Evolutionary conservation across 768 basidiomycete genomes (phyloP).

Genomic region (Psilocybe tampanensis): DNA sequence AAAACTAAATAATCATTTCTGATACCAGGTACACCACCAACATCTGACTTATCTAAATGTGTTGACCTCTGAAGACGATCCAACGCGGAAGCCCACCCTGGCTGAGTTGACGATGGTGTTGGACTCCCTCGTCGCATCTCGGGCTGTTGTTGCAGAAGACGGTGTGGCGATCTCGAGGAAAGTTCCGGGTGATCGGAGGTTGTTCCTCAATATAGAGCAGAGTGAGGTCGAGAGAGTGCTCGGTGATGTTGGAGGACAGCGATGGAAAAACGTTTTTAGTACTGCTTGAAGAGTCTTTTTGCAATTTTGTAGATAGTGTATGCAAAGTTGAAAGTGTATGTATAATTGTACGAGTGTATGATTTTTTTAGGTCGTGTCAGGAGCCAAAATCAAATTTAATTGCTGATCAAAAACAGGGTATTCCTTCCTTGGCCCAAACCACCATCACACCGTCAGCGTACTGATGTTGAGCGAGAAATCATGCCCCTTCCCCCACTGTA

Average conservation of each 20-base stretch:
- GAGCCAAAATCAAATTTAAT: no score
- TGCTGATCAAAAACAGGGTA: no score
- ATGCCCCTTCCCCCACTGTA: no score
- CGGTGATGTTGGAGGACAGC: slow-evolving; percentile 72
- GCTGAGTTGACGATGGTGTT: slow-evolving; percentile 72
- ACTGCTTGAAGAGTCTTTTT: not conserved
- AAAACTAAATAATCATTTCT: not conserved
- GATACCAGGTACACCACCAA: slow-evolving; percentile 67
- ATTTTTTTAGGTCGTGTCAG: no score
- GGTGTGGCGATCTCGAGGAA: slow-evolving; percentile 56
- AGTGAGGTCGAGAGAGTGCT: slow-evolving; percentile 85
- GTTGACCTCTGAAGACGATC: slow-evolving; percentile 60
- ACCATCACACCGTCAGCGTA: no score
- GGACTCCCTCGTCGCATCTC: slow-evolving; percentile 75
- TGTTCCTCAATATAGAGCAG: slow-evolving; percentile 84
- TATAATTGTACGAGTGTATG: no score
- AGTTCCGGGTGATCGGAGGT: slow-evolving; percentile 62
- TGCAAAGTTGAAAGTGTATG: no score
- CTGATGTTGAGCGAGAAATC: no score
- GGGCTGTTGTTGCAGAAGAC: slow-evolving; percentile 76
- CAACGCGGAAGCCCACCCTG: slow-evolving; percentile 55
- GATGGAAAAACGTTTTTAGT: slow-evolving; percentile 60
- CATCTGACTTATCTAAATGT: slow-evolving; percentile 70
- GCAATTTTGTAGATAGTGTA: no score
- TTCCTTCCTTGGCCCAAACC: no score